phyloP scores from a whole-genome alignment of 2,329 filamentous ascomycete species.

The Stagonosporopsis vannaccii region DNA sequence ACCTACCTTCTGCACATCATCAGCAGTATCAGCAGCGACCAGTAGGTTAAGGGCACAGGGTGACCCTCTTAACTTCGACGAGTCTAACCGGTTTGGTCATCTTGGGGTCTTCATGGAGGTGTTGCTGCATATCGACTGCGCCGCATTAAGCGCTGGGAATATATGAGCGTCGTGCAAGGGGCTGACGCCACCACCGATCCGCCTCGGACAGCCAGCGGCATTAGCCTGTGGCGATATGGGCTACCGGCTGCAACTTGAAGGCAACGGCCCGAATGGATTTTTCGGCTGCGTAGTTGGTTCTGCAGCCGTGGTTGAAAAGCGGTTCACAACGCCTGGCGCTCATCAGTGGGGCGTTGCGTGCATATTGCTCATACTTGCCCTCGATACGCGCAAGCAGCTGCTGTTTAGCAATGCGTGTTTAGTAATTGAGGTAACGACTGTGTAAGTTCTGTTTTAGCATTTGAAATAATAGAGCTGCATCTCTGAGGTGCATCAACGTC shows the following conservation, averaged over 20 bases:
- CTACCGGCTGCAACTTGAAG: neutral
- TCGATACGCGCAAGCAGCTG: neutral
- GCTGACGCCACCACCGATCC: slow-evolving; percentile 3
- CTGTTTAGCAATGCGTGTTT: neutral
- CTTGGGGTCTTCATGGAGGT: neutral
- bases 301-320: neutral
- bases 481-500: no score
- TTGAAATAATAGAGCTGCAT: no score
- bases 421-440: neutral
- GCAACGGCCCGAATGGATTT: slow-evolving; percentile 9
- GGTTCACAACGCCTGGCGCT: neutral
- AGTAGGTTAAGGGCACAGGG: neutral
- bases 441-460: no score
- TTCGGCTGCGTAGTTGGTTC: neutral
- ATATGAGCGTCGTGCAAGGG: slow-evolving; percentile 16
- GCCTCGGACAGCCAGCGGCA: neutral
- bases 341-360: neutral
- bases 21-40: neutral
- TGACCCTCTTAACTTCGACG: neutral
- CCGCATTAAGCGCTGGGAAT: slow-evolving; percentile 19
- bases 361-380: neutral
- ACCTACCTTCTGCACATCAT: neutral
- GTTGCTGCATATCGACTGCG: slow-evolving; percentile 12
- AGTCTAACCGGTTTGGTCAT: neutral
- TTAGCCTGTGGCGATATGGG: neutral